Conservation (phyloP, 2,329 filamentous ascomycete species). For the Xylaria digitata region DNA sequence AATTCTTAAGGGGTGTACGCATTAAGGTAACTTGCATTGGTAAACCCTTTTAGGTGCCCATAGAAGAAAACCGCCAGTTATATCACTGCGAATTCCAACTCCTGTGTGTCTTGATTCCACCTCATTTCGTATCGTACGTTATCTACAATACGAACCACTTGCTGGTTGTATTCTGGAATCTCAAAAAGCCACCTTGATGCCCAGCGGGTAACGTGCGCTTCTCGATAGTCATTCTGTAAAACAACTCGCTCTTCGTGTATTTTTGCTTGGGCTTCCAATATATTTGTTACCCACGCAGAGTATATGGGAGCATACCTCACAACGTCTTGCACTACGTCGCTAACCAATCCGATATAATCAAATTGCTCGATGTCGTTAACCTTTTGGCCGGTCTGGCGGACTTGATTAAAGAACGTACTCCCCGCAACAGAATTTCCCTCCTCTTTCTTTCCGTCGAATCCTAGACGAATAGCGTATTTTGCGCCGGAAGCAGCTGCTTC, state of each 20-base stretch:
- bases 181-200: slow-evolving; percentile 10
- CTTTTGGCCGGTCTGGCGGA: neutral
- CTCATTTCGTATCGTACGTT: neutral
- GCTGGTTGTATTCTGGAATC: slow-evolving; percentile 3
- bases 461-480: neutral
- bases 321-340: neutral
- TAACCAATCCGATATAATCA: slow-evolving; percentile 11
- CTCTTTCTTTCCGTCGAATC: neutral
- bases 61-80: too few species aligned
- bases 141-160: neutral
- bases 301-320: neutral
- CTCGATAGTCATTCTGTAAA: too few species aligned
- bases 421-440: neutral
- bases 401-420: slow-evolving; percentile 5
- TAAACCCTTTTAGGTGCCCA: too few species aligned
- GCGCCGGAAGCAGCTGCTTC: neutral
- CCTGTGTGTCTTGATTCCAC: neutral
- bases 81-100: neutral
- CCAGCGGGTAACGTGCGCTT: neutral
- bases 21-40: too few species aligned
- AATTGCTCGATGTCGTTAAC: slow-evolving; percentile 3
- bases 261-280: neutral
- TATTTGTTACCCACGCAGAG: neutral
- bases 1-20: too few species aligned
- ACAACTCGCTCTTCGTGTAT: too few species aligned